Conservation (phyloP, 1,139 yeast genomes). For the Kazachstania sp. region DNA sequence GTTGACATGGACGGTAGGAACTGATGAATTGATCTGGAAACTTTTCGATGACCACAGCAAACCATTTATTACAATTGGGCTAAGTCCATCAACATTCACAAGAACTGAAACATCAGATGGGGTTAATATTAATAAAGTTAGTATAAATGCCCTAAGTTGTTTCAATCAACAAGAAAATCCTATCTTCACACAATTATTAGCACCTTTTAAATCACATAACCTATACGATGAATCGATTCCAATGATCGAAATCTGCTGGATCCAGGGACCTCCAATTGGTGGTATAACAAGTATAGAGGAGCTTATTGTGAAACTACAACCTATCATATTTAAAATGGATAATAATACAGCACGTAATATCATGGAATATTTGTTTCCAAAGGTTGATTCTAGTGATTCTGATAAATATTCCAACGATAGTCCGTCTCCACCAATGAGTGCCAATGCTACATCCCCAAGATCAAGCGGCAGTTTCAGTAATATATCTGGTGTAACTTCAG, state of each 20-base stretch:
- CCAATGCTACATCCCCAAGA: slow-evolving; percentile 2
- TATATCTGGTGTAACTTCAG: slow-evolving; percentile 6
- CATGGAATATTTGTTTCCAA: slow-evolving; percentile 59
- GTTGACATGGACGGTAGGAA: slow-evolving; percentile 53
- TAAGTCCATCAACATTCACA: slow-evolving; percentile 53
- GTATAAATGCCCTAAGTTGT: slow-evolving; percentile 58
- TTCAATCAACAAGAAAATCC: slow-evolving; percentile 53
- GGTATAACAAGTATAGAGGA: slow-evolving; percentile 66
- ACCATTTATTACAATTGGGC: slow-evolving; percentile 63
- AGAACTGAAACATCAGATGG: slow-evolving; percentile 56
- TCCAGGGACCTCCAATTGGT: slow-evolving; percentile 70
- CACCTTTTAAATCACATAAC: slow-evolving; percentile 37
- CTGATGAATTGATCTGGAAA: slow-evolving; percentile 69
- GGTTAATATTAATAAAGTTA: slow-evolving; percentile 48
- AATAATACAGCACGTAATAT: slow-evolving; percentile 54
- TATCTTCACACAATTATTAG: slow-evolving; percentile 59
- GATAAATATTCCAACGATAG: not conserved
- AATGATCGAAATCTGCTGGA: slow-evolving; percentile 58
- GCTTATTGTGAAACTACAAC: slow-evolving; percentile 45
- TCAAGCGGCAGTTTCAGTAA: not conserved
- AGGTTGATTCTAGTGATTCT: slow-evolving; percentile 24
- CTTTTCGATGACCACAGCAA: slow-evolving; percentile 47
- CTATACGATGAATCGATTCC: slow-evolving; percentile 22
- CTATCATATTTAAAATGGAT: slow-evolving; percentile 67
- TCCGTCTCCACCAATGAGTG: slow-evolving; percentile 8